phyloP scores from a whole-genome alignment of 1,139 yeast genomes.

The Petasospora fabianii region DNA sequence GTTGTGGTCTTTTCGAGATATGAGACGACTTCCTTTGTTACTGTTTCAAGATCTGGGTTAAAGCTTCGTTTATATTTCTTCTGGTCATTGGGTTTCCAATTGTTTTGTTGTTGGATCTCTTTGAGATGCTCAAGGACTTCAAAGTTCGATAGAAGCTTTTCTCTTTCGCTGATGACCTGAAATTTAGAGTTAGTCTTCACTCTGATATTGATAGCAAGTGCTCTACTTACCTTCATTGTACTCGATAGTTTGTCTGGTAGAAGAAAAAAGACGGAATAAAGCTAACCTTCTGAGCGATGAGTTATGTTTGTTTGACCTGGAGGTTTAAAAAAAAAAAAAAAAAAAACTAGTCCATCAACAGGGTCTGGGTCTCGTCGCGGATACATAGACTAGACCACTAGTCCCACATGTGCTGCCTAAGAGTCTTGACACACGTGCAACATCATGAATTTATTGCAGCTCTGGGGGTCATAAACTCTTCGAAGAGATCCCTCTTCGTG shows the following conservation, averaged over 20 bases:
- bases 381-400: no score
- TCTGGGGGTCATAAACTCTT: no score
- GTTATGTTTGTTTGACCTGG: no score
- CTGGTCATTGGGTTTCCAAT: conserved; percentile 30
- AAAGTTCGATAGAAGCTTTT: conserved; percentile 63
- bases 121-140: conserved; percentile 66
- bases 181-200: background rate
- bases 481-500: background rate
- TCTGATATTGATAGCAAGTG: background rate
- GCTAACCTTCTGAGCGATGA: no score
- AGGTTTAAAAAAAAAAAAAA: no score
- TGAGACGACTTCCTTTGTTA: conserved; percentile 58
- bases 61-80: conserved; percentile 29
- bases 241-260: no score
- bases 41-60: conserved; percentile 55
- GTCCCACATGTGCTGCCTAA: background rate
- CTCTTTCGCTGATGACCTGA: conserved; percentile 45
- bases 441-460: background rate
- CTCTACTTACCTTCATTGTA: conserved; percentile 13
- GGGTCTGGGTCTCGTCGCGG: no score
- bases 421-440: conserved; percentile 11
- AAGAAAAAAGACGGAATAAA: no score
- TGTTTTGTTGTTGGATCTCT: conserved; percentile 44
- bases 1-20: conserved; percentile 48
- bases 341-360: no score